Base-by-base conservation (phyloP, 305 asterid species). In the Solanum chacoense region DNA sequence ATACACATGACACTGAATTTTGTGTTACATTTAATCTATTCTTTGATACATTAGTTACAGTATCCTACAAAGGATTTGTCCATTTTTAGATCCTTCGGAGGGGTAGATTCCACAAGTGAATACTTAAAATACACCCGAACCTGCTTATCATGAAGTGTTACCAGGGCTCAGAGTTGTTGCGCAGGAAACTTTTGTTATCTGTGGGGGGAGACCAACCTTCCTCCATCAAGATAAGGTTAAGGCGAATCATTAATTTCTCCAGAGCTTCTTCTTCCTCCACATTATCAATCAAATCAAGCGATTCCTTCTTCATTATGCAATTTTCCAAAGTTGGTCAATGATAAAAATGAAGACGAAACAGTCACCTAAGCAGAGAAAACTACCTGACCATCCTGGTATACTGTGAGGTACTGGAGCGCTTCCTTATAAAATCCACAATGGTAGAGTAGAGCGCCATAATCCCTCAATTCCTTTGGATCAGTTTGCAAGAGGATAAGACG, bases 371-470 rank as follows among this genome's bases (percentile, higher is more conserved):
- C 36, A 38, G 65, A 79, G 40, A 69, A 79, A 32, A 34, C 63
- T 88, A 95, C 98, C 97, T 92, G 89, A 22, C 88, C 88, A 79
- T 92, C 95, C 93, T 92, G 91, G 91, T 93, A 96, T 55, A 90
- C 89, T 83, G 91, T 92, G 84, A 96, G 93, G 93, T 90, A 94
- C 69, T 94, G 90, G 55, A 94, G 90, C 32, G 98, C 90, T 88
- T 95, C 95, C 92, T 93, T 92, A 34, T 94, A 96, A 92, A 93
- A 93, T 90, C 97, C 98, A 87, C 97, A 96, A 88, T 94, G 98
- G 92, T 95, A 96, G 79, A 96, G 94, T 79, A 96, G 96, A 91
- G 88, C 92, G 12, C 94, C 93, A 69, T 95, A 96, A 91, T 96
- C 98, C 90, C 98, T 92, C 88, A 95, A 90, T 79, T 95, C 98